phyloP scores from a whole-genome alignment of 371 early-diverging fungal genomes.

The Phascolomyces articulosus region DNA sequence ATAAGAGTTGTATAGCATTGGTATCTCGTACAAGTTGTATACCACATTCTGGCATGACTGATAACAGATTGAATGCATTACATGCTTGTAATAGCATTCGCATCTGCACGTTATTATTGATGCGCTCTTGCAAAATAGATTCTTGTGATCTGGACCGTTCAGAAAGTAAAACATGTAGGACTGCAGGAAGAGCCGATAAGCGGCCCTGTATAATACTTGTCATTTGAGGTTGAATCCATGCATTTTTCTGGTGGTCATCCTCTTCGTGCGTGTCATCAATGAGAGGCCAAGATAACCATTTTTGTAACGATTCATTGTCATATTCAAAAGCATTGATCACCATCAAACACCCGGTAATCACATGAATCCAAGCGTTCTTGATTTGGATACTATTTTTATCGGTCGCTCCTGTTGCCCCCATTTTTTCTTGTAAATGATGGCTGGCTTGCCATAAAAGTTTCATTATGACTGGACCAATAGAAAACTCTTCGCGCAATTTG shows the following conservation, averaged over 20 bases:
- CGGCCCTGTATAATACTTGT: not conserved
- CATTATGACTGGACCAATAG: slow-evolving; percentile 23
- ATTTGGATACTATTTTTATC: too few species aligned
- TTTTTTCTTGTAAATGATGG: not conserved
- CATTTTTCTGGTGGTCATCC: not conserved
- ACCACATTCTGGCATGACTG: not conserved
- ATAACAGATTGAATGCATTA: not conserved
- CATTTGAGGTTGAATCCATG: not conserved
- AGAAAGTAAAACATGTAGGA: not conserved
- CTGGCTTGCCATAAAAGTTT: slow-evolving; percentile 16
- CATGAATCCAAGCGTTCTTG: slow-evolving; percentile 22
- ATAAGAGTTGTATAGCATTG: not conserved
- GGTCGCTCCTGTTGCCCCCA: too few species aligned
- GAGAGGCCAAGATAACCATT: slow-evolving; percentile 32
- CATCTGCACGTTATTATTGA: not conserved
- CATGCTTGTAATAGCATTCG: not conserved
- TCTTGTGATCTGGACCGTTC: not conserved
- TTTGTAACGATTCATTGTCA: slow-evolving; percentile 22
- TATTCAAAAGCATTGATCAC: slow-evolving; percentile 31
- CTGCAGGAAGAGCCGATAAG: not conserved
- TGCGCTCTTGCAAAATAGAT: not conserved
- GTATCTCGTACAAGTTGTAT: not conserved
- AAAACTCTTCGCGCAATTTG: slow-evolving; percentile 22
- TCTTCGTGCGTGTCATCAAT: too few species aligned
- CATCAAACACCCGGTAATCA: slow-evolving; percentile 27